Base-by-base conservation (phyloP, 2,329 filamentous ascomycete genomes). In the Macrophomina pseudophaseolina region DNA sequence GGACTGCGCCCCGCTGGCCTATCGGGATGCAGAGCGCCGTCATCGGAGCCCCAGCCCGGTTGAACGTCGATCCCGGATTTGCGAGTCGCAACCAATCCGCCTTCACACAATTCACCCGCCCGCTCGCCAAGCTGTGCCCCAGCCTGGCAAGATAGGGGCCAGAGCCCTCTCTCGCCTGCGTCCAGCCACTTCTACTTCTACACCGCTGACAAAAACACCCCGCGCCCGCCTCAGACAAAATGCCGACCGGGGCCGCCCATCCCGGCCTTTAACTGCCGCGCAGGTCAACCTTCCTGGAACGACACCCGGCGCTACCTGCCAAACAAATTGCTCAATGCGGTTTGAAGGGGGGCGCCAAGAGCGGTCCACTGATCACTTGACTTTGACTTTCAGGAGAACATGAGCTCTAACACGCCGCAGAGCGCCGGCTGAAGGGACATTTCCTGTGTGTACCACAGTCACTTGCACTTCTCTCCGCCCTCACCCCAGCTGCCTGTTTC, bases 271-370 rank as follows among this genome's bases (percentile, higher is more conserved):
- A 12, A 8, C 42, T n/a, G 49, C 28, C 49, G 49, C 49, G 49
- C 28, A 52, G 49, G 33, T 52, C 49, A 52, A 52, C 49, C 30
- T 52, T 52, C 49, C 30, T 33, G 49, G 49, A 33, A 52, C 49
- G 33, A 52, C 28, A n/a, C 49, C 49, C 12, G 30, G 49, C 33
- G 5, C 4, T 52, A 14, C 42, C 16, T 14, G 42, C 12, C 42
- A 44, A 44, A 44, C 42, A 44, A 8, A 9, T 44, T 44, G 12
- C 42, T 44, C 16, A 1, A 44, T 18, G 11, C 8, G 42, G 42
- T 16, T 38, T 5, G 42, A 2, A 44, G 9, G 16, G 16, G 42
- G 42, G 2, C 6, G 42, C 42, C 42, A 44, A 44, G 42, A 14
- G 42, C 42, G 42, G 42, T 44, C 16, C 42, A 14, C 11, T 14